Evolutionary conservation across 805 yeast genomes (phyloP), one percentile per base, ranked within the genome.

Genomic region (Cephaloascus albidus): DNA sequence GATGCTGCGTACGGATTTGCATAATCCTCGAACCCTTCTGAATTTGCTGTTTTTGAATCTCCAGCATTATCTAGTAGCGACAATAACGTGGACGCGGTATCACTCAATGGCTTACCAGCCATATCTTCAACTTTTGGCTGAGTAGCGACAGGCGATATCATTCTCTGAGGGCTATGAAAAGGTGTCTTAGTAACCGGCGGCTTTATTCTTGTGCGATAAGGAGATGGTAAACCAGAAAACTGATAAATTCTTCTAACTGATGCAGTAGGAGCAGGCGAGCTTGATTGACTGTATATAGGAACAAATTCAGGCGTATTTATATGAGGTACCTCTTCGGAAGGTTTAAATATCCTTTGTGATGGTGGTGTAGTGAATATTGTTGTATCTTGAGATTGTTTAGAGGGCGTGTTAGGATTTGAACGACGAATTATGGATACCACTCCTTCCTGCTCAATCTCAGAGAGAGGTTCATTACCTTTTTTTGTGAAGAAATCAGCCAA

Each of bases 381-480:
- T 4, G 20, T 35, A 16, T 18, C 20, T 14, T 12, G 39, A 5
- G 15, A 18, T 4, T 10, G 14, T 31, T 34, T 35, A 10, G 33
- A 31, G 12, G 37, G 31, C 14, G 38, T 18, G 6, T 40, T 36
- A 8, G 40, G 37, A 10, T 20, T 37, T 15, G 15, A 36, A 38
- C 45, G 44, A 33, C 55, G 50, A 37, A 64, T 48, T n/a, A 85
- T 57, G 4, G 88, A 74, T 44, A 80, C 54, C 1, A 85, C 90
- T n/a, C 94, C 94, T 57, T 82, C 90, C 50, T 79, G 72, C 54
- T 86, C 95, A 34, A 85, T 66, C 18, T 80, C 86, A 12, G 79
- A 67, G 44, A 86, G 63, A 3, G 90, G 87, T n/a, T 60, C 60
- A 40, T 78, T 74, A n/a, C 95, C 95, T 54, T 84, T 85, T 35